A percentile compares a stretch with the other conserved stretches of the same genome.
Evolutionary conservation across 2,329 filamentous ascomycete species (phyloP).

Genomic region (Xylariaceae sp.): DNA sequence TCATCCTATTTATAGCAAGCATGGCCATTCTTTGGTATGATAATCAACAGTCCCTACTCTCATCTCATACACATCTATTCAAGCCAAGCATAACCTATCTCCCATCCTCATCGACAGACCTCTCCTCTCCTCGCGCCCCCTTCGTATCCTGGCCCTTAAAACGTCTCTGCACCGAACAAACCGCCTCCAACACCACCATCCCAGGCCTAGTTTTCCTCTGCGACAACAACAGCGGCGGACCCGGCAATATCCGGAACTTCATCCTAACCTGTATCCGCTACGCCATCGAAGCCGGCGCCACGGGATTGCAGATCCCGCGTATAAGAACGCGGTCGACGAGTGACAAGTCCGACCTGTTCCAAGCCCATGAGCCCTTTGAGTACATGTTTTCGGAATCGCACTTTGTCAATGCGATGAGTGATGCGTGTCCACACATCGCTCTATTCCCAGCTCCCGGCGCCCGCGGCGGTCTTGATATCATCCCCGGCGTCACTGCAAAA

Average conservation of each 20-base stretch:
- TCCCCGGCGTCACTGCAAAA: slow-evolving; percentile 33
- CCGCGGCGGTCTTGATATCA: slow-evolving; percentile 24
- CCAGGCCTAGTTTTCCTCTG: slow-evolving; percentile 41
- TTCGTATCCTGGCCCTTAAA: slow-evolving; percentile 41
- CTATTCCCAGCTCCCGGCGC: slow-evolving; percentile 29
- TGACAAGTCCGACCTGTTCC: slow-evolving; percentile 36
- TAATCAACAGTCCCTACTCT: background rate
- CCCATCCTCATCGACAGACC: slow-evolving; percentile 22
- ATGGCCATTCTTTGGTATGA: slow-evolving; percentile 11
- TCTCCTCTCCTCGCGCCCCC: slow-evolving; percentile 34
- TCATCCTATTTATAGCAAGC: background rate
- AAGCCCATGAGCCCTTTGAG: slow-evolving; percentile 31
- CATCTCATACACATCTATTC: background rate
- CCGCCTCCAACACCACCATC: slow-evolving; percentile 23
- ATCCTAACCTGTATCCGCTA: slow-evolving; percentile 46
- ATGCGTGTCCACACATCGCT: slow-evolving; percentile 36
- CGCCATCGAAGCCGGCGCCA: slow-evolving; percentile 41
- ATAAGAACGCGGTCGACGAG: slow-evolving; percentile 37
- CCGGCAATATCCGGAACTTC: slow-evolving; percentile 46
- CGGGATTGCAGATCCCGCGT: slow-evolving; percentile 38
- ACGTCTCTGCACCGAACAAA: slow-evolving; percentile 38
- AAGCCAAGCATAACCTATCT: background rate
- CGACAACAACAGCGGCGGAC: slow-evolving; percentile 46
- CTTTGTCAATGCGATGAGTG: slow-evolving; percentile 34
- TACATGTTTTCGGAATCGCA: slow-evolving; percentile 43